phyloP scores from a whole-genome alignment of 2,329 filamentous ascomycete species.

The Byssochlamys sp. region DNA sequence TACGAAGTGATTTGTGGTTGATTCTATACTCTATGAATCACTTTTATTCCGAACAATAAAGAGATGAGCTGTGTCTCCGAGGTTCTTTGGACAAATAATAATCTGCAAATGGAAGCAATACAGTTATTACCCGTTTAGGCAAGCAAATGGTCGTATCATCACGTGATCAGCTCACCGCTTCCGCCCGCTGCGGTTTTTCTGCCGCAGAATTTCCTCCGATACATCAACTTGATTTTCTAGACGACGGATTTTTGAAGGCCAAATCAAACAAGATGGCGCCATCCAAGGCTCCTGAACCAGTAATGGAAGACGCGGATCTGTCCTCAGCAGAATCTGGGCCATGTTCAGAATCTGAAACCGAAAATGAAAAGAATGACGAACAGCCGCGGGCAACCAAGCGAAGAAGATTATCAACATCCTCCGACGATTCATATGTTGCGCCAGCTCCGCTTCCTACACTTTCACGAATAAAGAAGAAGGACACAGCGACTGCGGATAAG shows the following conservation, averaged over 20 bases:
- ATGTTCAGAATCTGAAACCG: neutral
- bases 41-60: neutral
- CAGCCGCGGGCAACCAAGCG: slow-evolving; percentile 28
- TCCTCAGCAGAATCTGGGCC: neutral
- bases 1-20: neutral
- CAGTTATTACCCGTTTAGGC: neutral
- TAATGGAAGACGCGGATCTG: neutral
- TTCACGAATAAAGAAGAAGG: slow-evolving; percentile 35
- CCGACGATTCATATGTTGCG: slow-evolving; percentile 24
- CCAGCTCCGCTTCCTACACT: slow-evolving; percentile 27
- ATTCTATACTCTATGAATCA: neutral
- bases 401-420: slow-evolving; percentile 30
- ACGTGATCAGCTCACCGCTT: neutral
- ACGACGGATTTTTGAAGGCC: neutral
- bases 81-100: neutral
- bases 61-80: too few species aligned
- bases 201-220: neutral
- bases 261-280: neutral
- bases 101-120: neutral
- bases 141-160: neutral
- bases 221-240: neutral
- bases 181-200: neutral
- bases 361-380: neutral
- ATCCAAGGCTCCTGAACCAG: neutral
- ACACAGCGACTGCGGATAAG: slow-evolving; percentile 10